Base-by-base conservation (phyloP, 2,329 filamentous ascomycete species). In the Pyrenophora teres region DNA sequence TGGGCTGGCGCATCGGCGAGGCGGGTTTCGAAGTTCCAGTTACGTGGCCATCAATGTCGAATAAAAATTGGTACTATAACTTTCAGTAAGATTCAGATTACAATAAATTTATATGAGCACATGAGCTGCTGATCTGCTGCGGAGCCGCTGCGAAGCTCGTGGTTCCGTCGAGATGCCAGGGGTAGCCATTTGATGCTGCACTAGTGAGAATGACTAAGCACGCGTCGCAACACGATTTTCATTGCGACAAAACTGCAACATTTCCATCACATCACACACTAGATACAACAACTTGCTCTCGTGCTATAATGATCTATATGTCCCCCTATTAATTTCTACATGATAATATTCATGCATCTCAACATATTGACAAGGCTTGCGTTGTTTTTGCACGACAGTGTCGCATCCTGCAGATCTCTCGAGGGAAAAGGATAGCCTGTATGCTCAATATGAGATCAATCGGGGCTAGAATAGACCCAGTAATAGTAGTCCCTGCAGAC, bases 141-240 rank as follows among this genome's bases (percentile, higher is more conserved):
- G 27, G 10, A 43, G 19, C 21, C 15, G 21, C 33, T 15, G 35
- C 33, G 27, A n/a, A 15, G 27, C 30, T 10, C 8, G 15, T 19
- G 16, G 25, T 27, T 30, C n/a, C 30, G 35, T 19, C 25, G 27
- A 9, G 39, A 25, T 30, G 21, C 35, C 19, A 48, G 15, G 39
- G 25, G 33, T 30, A 30, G 8, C 27, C 27, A 19, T 16, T 42
- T 1, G 38, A 19, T 42, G 27, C 16, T 48, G 15, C 43, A 38
- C 36, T 48, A 15, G 15, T 16, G 7, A 23, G 12, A 23, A 41
- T 46, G 31, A 51, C 42, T 51, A 46, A 50, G 19, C 12, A 10
- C 5, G 30, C 16, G 31, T 30, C 16, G 36, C 30, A 18, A 33
- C 38, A 25, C 16, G 16, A 36, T 36, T n/a, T 18, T 36, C 18